Conservation (phyloP, 331 rosid genomes). For the Quercus tomentella region DNA sequence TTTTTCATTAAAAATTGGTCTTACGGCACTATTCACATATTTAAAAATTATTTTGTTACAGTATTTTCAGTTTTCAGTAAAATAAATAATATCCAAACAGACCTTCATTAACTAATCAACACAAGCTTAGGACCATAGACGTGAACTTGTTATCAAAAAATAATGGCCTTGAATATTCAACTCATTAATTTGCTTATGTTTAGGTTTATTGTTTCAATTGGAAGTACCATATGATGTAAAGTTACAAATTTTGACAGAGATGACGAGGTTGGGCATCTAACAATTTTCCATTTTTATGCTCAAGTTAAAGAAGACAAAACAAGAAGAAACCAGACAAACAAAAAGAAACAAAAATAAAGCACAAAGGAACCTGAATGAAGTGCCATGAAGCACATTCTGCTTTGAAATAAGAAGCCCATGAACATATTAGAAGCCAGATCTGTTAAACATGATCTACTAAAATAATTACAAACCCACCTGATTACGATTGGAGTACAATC, state of each 20-base stretch:
- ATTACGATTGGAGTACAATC: neutral
- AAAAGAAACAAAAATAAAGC: neutral
- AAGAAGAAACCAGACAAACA: neutral
- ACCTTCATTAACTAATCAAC: neutral
- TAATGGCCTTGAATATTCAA: neutral
- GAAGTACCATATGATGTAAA: neutral
- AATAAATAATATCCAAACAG: too few species aligned
- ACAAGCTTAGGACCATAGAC: too few species aligned
- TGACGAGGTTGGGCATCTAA: too few species aligned
- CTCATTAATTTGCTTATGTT: neutral
- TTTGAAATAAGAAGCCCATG: neutral
- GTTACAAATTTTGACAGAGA: too few species aligned
- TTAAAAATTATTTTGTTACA: too few species aligned
- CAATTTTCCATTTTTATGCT: too few species aligned
- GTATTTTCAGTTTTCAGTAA: too few species aligned
- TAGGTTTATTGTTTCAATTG: neutral
- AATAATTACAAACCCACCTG: neutral
- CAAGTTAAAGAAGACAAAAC: too few species aligned
- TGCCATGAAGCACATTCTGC: too few species aligned
- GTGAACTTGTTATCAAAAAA: too few species aligned
- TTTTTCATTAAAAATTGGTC: too few species aligned
- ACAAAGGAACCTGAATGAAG: neutral
- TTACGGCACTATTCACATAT: rapidly evolving
- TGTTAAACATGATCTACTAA: neutral
- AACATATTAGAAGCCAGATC: neutral